A percentile compares a stretch with the other conserved stretches of the same genome.
Conservation (phyloP, 73 alveolate species). For the Durusdinium trenchii region DNA sequence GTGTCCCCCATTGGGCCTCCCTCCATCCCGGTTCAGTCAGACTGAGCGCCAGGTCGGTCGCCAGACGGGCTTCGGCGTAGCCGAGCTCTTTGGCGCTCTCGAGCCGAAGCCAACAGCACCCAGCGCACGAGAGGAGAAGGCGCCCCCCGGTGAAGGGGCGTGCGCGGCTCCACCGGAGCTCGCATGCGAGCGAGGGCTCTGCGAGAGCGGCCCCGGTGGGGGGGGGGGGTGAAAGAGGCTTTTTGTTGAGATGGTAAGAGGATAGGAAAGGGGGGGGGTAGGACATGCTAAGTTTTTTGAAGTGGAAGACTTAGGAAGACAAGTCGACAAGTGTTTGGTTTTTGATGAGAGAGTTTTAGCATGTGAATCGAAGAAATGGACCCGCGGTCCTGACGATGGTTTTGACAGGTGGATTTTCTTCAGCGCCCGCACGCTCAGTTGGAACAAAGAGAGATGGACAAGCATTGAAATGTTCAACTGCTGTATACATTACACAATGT, state of each 20-base stretch:
- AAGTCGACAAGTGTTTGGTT: no score
- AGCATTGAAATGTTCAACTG: no score
- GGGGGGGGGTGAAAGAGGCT: no score
- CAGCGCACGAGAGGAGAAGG: constrained; percentile 66
- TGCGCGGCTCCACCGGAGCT: constrained; percentile 5
- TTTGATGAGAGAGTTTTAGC: no score
- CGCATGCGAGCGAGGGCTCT: neutral
- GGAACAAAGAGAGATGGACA: no score
- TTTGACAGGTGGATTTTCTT: constrained; percentile 57
- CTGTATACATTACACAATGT: no score
- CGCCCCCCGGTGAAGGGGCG: constrained; percentile 52
- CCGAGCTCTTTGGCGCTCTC: constrained; percentile 77
- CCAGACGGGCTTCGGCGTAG: constrained; percentile 82
- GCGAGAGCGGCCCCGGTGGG: neutral
- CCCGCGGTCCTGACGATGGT: neutral
- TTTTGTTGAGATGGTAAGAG: no score
- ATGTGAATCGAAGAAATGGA: neutral
- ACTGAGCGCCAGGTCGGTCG: constrained; percentile 45
- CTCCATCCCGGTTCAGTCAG: neutral
- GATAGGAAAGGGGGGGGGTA: no score
- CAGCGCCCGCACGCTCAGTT: neutral
- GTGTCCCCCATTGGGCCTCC: neutral
- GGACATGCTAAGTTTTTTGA: no score
- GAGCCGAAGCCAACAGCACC: constrained; percentile 68
- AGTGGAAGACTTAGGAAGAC: no score